Conservation (phyloP, 129 eudicot genomes). For the Tagetes erecta region DNA sequence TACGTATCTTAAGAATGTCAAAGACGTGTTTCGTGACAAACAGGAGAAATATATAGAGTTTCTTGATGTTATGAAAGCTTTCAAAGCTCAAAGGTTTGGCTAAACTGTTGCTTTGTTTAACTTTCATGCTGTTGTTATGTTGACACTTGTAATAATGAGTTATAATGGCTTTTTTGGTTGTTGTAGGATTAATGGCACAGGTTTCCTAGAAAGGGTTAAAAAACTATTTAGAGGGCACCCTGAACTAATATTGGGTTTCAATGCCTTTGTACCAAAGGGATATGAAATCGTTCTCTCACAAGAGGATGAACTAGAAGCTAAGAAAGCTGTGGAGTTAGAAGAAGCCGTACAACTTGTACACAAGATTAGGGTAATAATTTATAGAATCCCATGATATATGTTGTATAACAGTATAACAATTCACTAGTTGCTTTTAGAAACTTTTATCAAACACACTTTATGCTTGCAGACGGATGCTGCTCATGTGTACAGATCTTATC, state of each 20-base stretch:
- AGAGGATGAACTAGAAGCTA: slow-evolving; percentile 51
- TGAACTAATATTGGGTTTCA: slow-evolving; percentile 80
- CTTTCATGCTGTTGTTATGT: background rate
- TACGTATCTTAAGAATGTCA: slow-evolving; percentile 74
- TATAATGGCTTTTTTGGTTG: slow-evolving; percentile 1
- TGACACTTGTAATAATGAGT: slow-evolving; percentile 22
- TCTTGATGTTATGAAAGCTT: slow-evolving; percentile 89
- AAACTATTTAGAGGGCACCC: slow-evolving; percentile 69
- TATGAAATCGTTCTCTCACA: slow-evolving; percentile 61
- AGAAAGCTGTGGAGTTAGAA: slow-evolving; percentile 70
- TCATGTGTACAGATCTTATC: slow-evolving; percentile 81
- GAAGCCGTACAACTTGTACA: slow-evolving; percentile 74
- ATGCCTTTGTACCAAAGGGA: slow-evolving; percentile 88
- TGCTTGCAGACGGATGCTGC: slow-evolving; percentile 77
- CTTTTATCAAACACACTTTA: slow-evolving; percentile 11
- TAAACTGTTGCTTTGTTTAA: slow-evolving; percentile 6
- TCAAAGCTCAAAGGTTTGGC: slow-evolving; percentile 74
- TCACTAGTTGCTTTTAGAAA: background rate
- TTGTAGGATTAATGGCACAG: slow-evolving; percentile 61
- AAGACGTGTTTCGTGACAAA: slow-evolving; percentile 63
- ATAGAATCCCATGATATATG: slow-evolving; percentile 18
- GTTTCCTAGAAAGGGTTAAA: slow-evolving; percentile 73
- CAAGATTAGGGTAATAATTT: slow-evolving; percentile 68
- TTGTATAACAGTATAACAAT: background rate
- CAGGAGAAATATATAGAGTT: slow-evolving; percentile 74